Percentiles rank a stretch among this genome's conserved stretches.
Conservation (phyloP, 2,329 filamentous ascomycete species). For the Monosporascus cannonballus region DNA sequence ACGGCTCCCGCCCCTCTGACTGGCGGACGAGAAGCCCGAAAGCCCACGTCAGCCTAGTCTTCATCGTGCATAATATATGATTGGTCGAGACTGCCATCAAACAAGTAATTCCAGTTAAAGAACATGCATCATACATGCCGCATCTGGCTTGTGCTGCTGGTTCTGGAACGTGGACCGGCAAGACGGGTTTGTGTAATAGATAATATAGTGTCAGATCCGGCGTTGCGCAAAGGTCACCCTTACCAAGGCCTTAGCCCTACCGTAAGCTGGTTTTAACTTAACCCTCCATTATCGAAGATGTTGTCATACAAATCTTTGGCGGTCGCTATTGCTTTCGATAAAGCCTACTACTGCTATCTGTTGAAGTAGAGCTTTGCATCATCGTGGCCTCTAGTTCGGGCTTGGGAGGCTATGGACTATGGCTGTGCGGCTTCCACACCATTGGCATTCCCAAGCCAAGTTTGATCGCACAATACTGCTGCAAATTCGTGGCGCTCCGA, state of each 20-base stretch:
- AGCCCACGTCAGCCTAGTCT: no score
- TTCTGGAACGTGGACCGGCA: no score
- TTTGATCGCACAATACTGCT: not conserved
- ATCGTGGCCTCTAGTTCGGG: not conserved
- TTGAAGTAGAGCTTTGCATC: not conserved
- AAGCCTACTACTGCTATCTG: not conserved
- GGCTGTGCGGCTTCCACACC: not conserved
- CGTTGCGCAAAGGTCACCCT: not conserved
- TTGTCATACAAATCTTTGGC: not conserved
- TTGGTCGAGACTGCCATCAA: no score
- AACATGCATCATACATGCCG: no score
- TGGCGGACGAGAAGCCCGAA: no score
- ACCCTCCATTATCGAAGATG: not conserved
- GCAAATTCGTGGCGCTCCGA: not conserved
- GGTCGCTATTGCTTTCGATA: not conserved
- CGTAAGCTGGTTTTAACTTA: not conserved
- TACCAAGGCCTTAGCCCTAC: not conserved
- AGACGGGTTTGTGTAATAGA: not conserved
- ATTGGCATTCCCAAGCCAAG: not conserved
- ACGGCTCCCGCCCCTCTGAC: not conserved
- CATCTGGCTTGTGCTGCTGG: no score
- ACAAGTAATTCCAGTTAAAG: no score
- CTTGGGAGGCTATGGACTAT: not conserved
- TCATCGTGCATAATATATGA: no score
- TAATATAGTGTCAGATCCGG: not conserved